Evolutionary conservation across 805 yeast species (phyloP).

Genomic region (Cyberlindnera samutprakarnensis): DNA sequence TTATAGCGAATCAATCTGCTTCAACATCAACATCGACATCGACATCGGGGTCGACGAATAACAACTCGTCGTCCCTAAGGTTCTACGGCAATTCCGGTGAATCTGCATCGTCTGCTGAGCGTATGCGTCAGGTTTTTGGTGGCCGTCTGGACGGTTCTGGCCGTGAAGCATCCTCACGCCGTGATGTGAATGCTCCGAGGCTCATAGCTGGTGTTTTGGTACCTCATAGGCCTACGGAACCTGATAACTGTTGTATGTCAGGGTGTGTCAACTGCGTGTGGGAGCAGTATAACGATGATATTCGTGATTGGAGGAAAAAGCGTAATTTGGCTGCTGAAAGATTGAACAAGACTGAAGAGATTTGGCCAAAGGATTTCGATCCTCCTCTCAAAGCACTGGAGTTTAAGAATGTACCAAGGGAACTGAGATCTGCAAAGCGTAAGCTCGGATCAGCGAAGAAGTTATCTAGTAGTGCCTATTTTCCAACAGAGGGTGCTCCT

Average conservation of each 20-base stretch:
- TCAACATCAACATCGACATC: not conserved
- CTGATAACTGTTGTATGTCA: conserved; percentile 95
- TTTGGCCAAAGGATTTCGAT: conserved; percentile 63
- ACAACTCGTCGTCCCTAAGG: conserved; percentile 6
- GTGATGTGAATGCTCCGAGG: conserved; percentile 13
- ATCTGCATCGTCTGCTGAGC: conserved; percentile 34
- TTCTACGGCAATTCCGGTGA: conserved; percentile 26
- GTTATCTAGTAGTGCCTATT: conserved; percentile 21
- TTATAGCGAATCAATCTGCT: no score
- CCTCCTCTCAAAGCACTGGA: conserved; percentile 40
- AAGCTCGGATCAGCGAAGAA: conserved; percentile 18
- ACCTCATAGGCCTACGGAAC: conserved; percentile 80
- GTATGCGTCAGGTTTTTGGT: conserved; percentile 46
- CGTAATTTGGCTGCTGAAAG: conserved; percentile 52
- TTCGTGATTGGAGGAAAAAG: conserved; percentile 68
- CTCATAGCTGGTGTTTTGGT: conserved; percentile 59
- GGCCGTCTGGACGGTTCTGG: conserved; percentile 48
- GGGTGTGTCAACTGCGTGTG: conserved; percentile 97
- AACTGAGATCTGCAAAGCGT: conserved; percentile 24
- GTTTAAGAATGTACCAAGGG: conserved; percentile 36
- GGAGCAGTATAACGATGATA: conserved; percentile 86
- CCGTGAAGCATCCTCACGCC: conserved; percentile 31
- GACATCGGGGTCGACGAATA: not conserved
- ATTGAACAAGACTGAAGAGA: conserved; percentile 32
- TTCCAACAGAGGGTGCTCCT: conserved; percentile 26